phyloP scores from a whole-genome alignment of 176 grass and related monocot species.

The Juncus effusus region DNA sequence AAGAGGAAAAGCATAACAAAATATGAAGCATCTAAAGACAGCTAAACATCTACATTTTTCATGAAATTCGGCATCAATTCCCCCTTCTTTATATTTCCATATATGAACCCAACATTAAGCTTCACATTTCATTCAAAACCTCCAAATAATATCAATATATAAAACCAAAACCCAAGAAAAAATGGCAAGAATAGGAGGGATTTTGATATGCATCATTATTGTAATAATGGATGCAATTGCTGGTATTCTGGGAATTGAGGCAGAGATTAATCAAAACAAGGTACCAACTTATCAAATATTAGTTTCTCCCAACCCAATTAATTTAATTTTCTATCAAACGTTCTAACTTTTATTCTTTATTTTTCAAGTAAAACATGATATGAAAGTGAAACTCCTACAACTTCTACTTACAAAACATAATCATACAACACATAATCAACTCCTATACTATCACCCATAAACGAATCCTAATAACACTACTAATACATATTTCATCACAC shows the following conservation, averaged over 20 bases:
- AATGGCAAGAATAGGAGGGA: constrained; percentile 37
- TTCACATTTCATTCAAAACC: constrained; percentile 20
- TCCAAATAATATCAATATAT: constrained; percentile 17
- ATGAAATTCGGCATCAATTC: constrained; percentile 40
- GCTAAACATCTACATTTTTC: constrained; percentile 42
- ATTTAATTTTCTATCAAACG: neutral
- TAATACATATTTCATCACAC: too few species aligned
- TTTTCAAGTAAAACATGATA: too few species aligned
- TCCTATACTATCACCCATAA: too few species aligned
- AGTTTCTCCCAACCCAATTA: constrained; percentile 4
- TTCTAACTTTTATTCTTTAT: neutral
- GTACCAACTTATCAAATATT: constrained; percentile 26
- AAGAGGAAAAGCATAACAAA: constrained; percentile 47
- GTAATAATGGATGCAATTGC: constrained; percentile 77
- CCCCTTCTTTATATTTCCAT: constrained; percentile 36
- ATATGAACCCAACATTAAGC: constrained; percentile 39
- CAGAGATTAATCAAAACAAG: constrained; percentile 82
- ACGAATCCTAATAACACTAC: too few species aligned
- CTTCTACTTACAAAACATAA: too few species aligned
- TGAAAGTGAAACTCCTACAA: too few species aligned
- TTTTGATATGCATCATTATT: constrained; percentile 66
- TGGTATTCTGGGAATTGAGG: constrained; percentile 83
- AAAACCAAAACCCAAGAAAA: constrained; percentile 29
- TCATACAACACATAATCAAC: too few species aligned
- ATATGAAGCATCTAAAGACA: constrained; percentile 65